Conservation (phyloP, 2,329 filamentous ascomycete genomes). For the Ophiocordyceps sinensis region DNA sequence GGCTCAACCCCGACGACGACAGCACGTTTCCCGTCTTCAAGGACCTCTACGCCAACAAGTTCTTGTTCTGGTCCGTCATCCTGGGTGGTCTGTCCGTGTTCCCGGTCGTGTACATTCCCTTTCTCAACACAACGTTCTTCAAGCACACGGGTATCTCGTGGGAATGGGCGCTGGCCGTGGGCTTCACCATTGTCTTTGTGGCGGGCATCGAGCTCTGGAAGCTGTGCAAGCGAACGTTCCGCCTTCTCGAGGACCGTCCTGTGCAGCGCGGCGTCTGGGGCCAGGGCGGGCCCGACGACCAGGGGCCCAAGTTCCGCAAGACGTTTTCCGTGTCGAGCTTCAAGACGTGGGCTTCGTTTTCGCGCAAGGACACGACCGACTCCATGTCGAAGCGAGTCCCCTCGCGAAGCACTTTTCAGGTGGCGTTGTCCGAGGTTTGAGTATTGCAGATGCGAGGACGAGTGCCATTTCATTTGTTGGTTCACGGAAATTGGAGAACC, state of each 20-base stretch:
- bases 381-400: constrained; percentile 14
- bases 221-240: constrained; percentile 43
- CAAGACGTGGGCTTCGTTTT: constrained; percentile 29
- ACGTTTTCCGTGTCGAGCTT: constrained; percentile 39
- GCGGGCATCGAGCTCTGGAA: constrained; percentile 60
- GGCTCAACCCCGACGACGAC: constrained; percentile 39
- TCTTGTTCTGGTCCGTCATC: constrained; percentile 54
- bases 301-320: constrained; percentile 28
- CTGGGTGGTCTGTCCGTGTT: constrained; percentile 48
- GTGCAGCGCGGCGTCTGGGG: constrained; percentile 35
- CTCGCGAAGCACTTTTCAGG: constrained; percentile 5
- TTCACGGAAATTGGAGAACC: too few relatives aligned
- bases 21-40: constrained; percentile 39
- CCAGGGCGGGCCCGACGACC: constrained; percentile 35
- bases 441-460: background rate
- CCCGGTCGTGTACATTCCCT: constrained; percentile 58
- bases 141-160: constrained; percentile 57
- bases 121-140: constrained; percentile 56
- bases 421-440: background rate
- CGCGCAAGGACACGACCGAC: constrained; percentile 25
- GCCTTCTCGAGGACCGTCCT: constrained; percentile 35
- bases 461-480: too few relatives aligned
- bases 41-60: constrained; percentile 55
- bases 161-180: constrained; percentile 60
- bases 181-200: constrained; percentile 50